Conservation (phyloP, 768 basidiomycete genomes). For the Dioszegia aurantiaca region DNA sequence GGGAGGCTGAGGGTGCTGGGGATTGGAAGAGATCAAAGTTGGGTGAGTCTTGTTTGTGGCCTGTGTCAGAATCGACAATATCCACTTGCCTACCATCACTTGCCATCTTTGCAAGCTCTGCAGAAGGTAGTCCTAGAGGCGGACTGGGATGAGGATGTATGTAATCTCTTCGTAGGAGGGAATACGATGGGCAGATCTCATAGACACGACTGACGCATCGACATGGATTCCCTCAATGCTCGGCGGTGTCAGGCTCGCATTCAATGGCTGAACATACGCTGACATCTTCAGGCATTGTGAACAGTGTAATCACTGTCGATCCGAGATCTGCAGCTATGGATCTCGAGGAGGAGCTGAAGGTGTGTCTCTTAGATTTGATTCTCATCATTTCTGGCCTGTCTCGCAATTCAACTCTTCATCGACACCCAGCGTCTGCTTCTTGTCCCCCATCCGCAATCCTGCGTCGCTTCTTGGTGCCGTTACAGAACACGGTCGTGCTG, state of each 20-base stretch:
- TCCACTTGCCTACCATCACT: neutral
- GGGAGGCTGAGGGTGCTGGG: neutral
- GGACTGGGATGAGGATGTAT: no score
- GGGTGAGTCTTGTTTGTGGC: constrained; percentile 3
- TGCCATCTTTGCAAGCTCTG: no score
- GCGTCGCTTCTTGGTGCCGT: neutral
- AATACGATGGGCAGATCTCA: no score
- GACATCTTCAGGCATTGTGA: neutral
- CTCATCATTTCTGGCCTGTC: no score
- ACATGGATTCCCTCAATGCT: neutral
- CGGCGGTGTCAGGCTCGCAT: neutral
- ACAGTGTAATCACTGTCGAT: constrained; percentile 4
- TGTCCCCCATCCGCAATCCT: neutral
- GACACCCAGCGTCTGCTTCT: neutral
- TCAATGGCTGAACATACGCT: neutral
- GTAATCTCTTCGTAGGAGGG: no score
- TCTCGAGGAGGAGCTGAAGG: constrained; percentile 14
- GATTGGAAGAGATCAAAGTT: constrained; percentile 13
- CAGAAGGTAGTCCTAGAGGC: no score
- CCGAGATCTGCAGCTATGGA: constrained; percentile 18
- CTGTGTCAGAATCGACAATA: neutral
- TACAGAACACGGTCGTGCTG: neutral
- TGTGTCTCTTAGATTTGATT: neutral
- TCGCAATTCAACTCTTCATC: no score
- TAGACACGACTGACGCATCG: neutral